phyloP scores from a whole-genome alignment of 352 stramenopile genomes.

The Aphanomyces astaci region DNA sequence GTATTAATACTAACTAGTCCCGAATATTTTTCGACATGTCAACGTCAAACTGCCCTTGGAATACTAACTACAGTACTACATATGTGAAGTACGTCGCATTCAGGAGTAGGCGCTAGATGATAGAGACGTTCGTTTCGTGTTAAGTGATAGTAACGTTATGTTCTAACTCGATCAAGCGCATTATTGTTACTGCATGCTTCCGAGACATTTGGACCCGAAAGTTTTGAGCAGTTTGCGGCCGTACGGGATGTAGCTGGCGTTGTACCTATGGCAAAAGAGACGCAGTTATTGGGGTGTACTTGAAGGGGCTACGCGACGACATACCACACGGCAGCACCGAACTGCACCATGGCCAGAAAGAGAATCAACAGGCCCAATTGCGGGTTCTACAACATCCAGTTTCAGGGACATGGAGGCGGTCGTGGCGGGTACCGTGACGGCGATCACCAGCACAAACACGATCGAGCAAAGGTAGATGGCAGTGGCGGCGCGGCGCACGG shows the following conservation, averaged over 20 bases:
- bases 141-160: no score
- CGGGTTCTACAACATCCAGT: constrained; percentile 34
- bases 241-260: constrained; percentile 77
- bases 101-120: no score
- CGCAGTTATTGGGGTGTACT: no score
- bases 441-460: constrained; percentile 56
- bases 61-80: no score
- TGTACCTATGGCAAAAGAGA: no score
- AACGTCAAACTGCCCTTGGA: no score
- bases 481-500: constrained; percentile 58
- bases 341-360: constrained; percentile 70
- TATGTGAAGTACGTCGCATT: no score
- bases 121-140: no score
- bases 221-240: constrained; percentile 67
- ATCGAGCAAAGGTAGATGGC: constrained; percentile 76
- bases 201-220: constrained; percentile 4
- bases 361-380: constrained; percentile 67
- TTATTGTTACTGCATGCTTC: neutral
- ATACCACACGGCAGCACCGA: constrained; percentile 62
- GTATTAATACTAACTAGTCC: neutral
- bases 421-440: constrained; percentile 41
- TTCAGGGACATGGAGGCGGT: neutral
- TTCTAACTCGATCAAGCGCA: no score
- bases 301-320: no score
- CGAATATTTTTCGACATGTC: no score